Evolutionary conservation across 2,329 filamentous ascomycete genomes (phyloP), one percentile per base, ranked within the genome.

Genomic region (Exophiala aquamarina): DNA sequence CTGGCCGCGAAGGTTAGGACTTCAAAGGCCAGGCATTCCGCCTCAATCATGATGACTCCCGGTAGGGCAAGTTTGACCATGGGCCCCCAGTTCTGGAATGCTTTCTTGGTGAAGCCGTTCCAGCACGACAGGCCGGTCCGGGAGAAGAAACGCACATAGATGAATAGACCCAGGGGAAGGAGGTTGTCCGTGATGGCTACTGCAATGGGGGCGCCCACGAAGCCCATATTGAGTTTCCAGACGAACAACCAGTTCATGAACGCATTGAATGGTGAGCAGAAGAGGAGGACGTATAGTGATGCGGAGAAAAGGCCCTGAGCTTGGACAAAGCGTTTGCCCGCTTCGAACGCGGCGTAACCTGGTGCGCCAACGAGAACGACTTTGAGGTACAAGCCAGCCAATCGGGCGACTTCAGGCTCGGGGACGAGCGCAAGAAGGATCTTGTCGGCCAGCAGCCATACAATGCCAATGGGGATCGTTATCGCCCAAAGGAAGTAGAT

Each of bases 11-110:
- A 75, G 0, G 90, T 95, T 53, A 95, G 74, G 39, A 95, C 82
- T 66, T 97, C 92, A 65, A 97, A 97, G 5, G 91, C 90, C 9
- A 96, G 78, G 70, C 88, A 95, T 66, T 97, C 92, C 4, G 92
- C 90, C 65, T 94, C 84, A 2, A 97, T 86, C 91, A 96, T 96
- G 56, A 95, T 73, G 65, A 97, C 83, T 1, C 92, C 92, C 0
- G 92, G 91, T 10, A 96, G 72, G 0, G 92, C 89, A 29, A 97
- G 83, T 38, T 83, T 82, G 59, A 97, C 81, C 92, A 95, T 94
- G 7, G 85, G 84, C 2, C 76, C 75, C 88, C 88, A 93, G 63
- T 92, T 92, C 26, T 72, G 71, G 42, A 90, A 74, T 1, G 86
- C 84, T 31, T 80, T 79, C 49, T 68, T 73, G n/a, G 82, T 83